Evolutionary conservation across 2,329 filamentous ascomycete genomes (phyloP).

Genomic region (Talaromyces pinophilus): DNA sequence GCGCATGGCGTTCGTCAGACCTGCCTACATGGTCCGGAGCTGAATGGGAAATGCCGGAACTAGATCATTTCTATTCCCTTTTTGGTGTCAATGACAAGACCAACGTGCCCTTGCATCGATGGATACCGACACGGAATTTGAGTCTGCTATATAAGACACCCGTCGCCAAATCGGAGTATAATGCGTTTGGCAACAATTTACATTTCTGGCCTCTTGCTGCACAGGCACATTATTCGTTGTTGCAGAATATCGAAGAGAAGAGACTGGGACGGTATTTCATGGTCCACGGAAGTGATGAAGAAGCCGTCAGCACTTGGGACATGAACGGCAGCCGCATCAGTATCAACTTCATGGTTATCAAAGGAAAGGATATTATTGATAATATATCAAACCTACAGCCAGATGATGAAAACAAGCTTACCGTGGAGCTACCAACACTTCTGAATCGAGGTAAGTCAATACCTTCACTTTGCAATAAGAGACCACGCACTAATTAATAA

Average conservation of each 20-base stretch:
- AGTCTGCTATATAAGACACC: constrained; percentile 22
- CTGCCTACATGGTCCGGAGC: constrained; percentile 20
- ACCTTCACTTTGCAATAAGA: background rate
- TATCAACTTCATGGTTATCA: constrained; percentile 23
- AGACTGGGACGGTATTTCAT: constrained; percentile 23
- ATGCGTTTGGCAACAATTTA: constrained; percentile 23
- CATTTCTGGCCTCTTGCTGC: constrained; percentile 22
- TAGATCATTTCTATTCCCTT: constrained; percentile 20
- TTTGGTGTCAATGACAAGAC: constrained; percentile 22
- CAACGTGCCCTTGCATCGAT: constrained; percentile 21
- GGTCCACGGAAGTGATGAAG: constrained; percentile 23
- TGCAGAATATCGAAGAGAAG: constrained; percentile 22
- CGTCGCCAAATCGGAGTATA: constrained; percentile 22
- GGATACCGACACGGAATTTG: constrained; percentile 20
- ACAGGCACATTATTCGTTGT: constrained; percentile 22
- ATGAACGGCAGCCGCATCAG: constrained; percentile 24
- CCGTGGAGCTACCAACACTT: constrained; percentile 17
- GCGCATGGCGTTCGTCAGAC: constrained; percentile 21
- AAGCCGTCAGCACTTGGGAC: constrained; percentile 23
- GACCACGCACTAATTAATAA: background rate
- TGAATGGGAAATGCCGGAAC: constrained; percentile 23
- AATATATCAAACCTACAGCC: constrained; percentile 15
- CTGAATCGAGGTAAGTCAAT: constrained; percentile 19
- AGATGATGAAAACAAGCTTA: constrained; percentile 22
- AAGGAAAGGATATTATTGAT: constrained; percentile 20